These are phyloP conservation scores for Cucurbita argyrosperma DNA, from an alignment of 306 rosid genomes.

Conservation along the genomic window DNA sequence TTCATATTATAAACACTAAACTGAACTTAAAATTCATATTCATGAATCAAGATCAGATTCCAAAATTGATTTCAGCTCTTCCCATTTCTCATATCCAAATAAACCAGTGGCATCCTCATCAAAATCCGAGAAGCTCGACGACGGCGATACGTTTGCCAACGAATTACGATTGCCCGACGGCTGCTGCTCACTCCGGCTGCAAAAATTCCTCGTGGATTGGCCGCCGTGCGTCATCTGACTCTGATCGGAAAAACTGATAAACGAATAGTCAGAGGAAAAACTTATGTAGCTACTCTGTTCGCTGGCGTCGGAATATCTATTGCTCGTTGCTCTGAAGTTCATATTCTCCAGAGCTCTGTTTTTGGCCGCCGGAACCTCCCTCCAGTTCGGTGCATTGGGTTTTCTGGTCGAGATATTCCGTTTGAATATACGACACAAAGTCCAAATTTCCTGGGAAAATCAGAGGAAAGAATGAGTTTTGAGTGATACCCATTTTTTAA, in stretches of 20 bases:
- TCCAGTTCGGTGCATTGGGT: slow-evolving; percentile 32
- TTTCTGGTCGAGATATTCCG: slow-evolving; percentile 42
- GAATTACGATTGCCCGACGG: background rate
- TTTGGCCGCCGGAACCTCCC: slow-evolving; percentile 19
- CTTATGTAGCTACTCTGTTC: background rate
- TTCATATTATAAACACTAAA: background rate
- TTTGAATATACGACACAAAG: slow-evolving; percentile 74
- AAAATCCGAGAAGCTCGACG: slow-evolving; percentile 25
- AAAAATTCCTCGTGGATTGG: slow-evolving; percentile 1
- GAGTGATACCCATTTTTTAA: background rate
- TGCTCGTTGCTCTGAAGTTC: background rate
- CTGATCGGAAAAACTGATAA: slow-evolving; percentile 1
- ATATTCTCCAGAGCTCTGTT: slow-evolving; percentile 2
- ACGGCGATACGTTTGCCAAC: slow-evolving; percentile 8
- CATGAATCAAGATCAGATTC: slow-evolving; percentile 39
- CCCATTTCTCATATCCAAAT: slow-evolving; percentile 36
- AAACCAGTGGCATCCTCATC: background rate
- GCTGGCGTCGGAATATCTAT: background rate
- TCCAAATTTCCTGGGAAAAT: slow-evolving; percentile 81
- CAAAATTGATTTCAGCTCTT: slow-evolving; percentile 64
- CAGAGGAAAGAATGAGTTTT: background rate
- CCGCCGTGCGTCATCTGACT: background rate
- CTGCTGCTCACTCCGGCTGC: background rate
- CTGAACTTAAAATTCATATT: background rate
- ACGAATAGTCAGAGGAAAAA: background rate